Evolutionary conservation across 2,329 filamentous ascomycete genomes (phyloP), one percentile per base, ranked within the genome.

Genomic region (Trichoderma brevicompactum): DNA sequence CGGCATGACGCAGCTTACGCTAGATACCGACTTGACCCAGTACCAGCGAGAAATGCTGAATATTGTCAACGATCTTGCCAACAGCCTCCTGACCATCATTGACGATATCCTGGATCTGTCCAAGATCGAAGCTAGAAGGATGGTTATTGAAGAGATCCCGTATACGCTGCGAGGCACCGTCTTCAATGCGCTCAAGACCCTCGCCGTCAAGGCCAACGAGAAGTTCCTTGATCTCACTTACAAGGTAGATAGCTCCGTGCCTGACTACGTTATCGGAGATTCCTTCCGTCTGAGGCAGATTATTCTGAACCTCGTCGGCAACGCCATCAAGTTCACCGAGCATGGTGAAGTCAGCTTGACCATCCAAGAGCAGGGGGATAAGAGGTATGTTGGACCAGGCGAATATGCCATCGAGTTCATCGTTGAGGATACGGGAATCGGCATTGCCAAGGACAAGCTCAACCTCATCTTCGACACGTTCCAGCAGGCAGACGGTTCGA

Each of bases 41-140:
- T 96, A 97, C 73, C 95, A 97, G 74, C 89, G 95, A 71, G 95
- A 99, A 80, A 98, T 98, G 94, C 82, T 98, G 77, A 98, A 97
- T 72, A 97, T 97, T 73, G 94, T 99, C 71, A 94, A 97, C 79
- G 96, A 96, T 74, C 83, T 98, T 70, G 95, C 94, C 70, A 97
- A 97, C 80, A 97, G 94, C 79, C 81, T 99, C 72, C 81, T 99
- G 73, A 98, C 94, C 56, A 98, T 99, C 72, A 98, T 99, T 74
- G 94, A 99, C 76, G 88, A 91, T 73, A 91, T 91, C 73, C 76
- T 91, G 70, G 88, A 91, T 82, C 78, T 90, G 71, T 90, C 88
- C 68, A 91, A 91, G 83, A 90, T 99, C 71, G 95, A 98, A 79
- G 95, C 95, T 48, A 93, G 96, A 76, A 89, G 95, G 68, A 98